Evolutionary conservation across 768 basidiomycete species (phyloP), one percentile per base, ranked within the genome.

Genomic region (Crucibulum laeve): DNA sequence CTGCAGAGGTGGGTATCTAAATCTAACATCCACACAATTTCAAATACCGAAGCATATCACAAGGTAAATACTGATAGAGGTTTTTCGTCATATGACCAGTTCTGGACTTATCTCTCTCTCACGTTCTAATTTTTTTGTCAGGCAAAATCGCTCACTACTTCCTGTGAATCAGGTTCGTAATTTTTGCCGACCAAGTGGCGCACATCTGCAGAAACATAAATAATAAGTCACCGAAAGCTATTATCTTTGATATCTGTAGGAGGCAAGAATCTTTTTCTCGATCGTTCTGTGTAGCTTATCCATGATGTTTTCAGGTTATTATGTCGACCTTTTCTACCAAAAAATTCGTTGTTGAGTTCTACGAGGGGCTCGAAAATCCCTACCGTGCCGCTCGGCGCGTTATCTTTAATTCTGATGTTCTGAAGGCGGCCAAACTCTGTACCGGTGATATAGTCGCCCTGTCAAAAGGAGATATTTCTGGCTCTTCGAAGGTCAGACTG

Each of bases 361-460:
- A 62, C 45, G 62, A 63, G 30, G 50, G 48, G 44, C 48, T 53
- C 42, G 70, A 71, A 41, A 56, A 55, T 43, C 58, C 57, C 25
- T 65, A 70, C 51, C 83, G 83, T 53, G 73, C 78, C 43, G 70
- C 72, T 23, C 74, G 80, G 53, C 83, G 84, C 53, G 60, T 91
- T 58, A 63, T 80, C 56, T 59, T 88, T 51, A 79, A 83, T 56
- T 63, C 74, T 42, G 84, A 87, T 38, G 56, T 69, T 33, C 57
- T 89, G 40, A 87, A 83, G 58, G 54, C 68, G 19, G 58, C 74
- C 24, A 87, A 78, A 62, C 55, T 84, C 6, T 76, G 68, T 42
- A 84, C 87, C 26, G 86, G 86, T 13, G 88, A 91, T 59, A 65
- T 82, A 24, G 62, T 89, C 41, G 77, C 73, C 49, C 54, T 91